Conservation (phyloP, 1,284 basidiomycete genomes). For the Wallemia ichthyophaga region DNA sequence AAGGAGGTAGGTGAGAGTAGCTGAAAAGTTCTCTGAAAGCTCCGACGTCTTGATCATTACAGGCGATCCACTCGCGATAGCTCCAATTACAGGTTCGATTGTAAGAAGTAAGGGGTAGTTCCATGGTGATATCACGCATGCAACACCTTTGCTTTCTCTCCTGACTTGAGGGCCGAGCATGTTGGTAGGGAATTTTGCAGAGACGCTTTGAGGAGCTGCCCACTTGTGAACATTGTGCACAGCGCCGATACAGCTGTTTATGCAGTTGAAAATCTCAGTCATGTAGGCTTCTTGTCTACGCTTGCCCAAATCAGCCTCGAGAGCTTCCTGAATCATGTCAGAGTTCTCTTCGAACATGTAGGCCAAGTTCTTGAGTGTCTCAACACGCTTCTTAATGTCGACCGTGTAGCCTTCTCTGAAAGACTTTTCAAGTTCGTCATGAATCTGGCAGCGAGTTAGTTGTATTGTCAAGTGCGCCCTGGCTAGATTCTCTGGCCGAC, state of each 20-base stretch:
- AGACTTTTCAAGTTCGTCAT: not conserved
- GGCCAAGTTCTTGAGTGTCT: slow-evolving; percentile 31
- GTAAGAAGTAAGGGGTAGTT: slow-evolving; percentile 27
- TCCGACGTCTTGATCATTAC: slow-evolving; percentile 54
- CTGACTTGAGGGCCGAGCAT: slow-evolving; percentile 10
- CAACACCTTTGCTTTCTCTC: slow-evolving; percentile 17
- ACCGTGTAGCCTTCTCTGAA: slow-evolving; percentile 15
- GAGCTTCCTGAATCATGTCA: slow-evolving; percentile 21
- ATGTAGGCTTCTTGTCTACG: slow-evolving; percentile 19
- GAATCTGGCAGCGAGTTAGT: not conserved
- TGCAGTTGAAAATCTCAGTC: slow-evolving; percentile 13
- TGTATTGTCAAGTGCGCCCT: too few species aligned
- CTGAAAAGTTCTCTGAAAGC: slow-evolving; percentile 30
- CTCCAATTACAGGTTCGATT: slow-evolving; percentile 30
- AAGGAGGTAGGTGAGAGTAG: slow-evolving; percentile 38
- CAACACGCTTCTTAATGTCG: slow-evolving; percentile 25
- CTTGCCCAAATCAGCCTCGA: slow-evolving; percentile 26
- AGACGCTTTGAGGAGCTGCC: slow-evolving; percentile 11
- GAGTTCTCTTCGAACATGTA: slow-evolving; percentile 31
- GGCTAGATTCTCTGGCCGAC: too few species aligned
- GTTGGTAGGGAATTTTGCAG: slow-evolving; percentile 10
- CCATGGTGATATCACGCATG: slow-evolving; percentile 21
- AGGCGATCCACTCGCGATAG: slow-evolving; percentile 50
- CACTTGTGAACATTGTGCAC: slow-evolving; percentile 9
- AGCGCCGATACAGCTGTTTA: slow-evolving; percentile 4